phyloP scores from a whole-genome alignment of 2,329 filamentous ascomycete species.

The Ophiostoma ulmi region DNA sequence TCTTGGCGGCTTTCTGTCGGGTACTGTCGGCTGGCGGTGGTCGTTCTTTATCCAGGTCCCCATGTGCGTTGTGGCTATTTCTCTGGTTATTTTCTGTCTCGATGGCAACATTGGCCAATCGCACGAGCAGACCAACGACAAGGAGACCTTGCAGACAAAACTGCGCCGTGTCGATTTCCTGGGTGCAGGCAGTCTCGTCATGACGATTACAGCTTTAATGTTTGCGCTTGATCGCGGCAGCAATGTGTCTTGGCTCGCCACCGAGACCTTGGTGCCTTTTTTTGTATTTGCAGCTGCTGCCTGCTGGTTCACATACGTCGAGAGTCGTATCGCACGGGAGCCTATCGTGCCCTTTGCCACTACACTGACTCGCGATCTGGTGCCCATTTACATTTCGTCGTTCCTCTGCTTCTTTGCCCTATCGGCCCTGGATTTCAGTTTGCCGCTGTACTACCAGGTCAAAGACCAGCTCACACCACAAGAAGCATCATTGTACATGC shows the following conservation, averaged over 20 bases:
- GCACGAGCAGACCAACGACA: not conserved
- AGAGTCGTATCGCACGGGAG: conserved; percentile 35
- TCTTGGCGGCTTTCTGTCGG: conserved; percentile 17
- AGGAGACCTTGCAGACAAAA: not conserved
- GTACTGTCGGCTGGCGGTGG: conserved; percentile 21
- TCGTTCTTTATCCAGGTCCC: conserved; percentile 18
- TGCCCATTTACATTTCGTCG: conserved; percentile 39
- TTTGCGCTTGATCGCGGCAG: conserved; percentile 25
- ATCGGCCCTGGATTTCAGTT: conserved; percentile 40
- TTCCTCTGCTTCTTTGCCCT: conserved; percentile 28
- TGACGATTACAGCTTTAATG: conserved; percentile 22
- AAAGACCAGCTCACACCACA: conserved; percentile 26
- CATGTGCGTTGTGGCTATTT: conserved; percentile 12
- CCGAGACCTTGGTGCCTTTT: not conserved
- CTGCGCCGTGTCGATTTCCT: conserved; percentile 23
- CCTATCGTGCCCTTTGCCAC: conserved; percentile 42
- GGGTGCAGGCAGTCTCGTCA: conserved; percentile 19
- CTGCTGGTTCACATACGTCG: conserved; percentile 26
- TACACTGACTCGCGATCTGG: conserved; percentile 37
- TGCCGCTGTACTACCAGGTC: conserved; percentile 52
- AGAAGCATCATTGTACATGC: conserved; percentile 11
- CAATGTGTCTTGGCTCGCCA: conserved; percentile 22
- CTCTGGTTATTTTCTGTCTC: conserved; percentile 11
- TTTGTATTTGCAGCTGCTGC: not conserved
- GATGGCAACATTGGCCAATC: not conserved